Evolutionary conservation across 2,329 filamentous ascomycete genomes (phyloP).

Genomic region (Pestalotiopsis fici): DNA sequence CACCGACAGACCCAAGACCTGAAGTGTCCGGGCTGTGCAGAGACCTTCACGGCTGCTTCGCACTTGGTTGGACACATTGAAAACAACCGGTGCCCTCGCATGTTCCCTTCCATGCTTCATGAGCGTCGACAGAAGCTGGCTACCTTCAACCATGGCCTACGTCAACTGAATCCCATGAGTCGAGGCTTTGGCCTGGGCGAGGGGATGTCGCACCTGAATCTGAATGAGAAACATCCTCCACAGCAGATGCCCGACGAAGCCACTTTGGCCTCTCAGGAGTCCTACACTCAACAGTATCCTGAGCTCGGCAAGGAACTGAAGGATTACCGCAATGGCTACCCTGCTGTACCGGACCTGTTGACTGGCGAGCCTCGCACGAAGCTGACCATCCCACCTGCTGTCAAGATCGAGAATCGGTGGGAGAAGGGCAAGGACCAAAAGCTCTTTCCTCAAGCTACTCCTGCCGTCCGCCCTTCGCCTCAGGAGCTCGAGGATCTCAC

Average conservation of each 20-base stretch:
- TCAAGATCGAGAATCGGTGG: constrained; percentile 18
- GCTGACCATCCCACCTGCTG: not conserved
- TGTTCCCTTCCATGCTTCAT: constrained; percentile 34
- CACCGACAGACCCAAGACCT: constrained; percentile 43
- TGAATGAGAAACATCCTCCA: not conserved
- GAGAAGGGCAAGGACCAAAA: constrained; percentile 17
- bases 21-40: constrained; percentile 46
- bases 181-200: not conserved
- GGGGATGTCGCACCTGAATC: not conserved
- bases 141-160: constrained; percentile 32
- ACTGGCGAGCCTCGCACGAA: constrained; percentile 15
- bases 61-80: constrained; percentile 49
- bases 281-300: not conserved
- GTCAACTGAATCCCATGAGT: constrained; percentile 12
- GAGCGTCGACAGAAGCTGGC: constrained; percentile 36
- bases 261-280: constrained; percentile 2
- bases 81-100: constrained; percentile 34
- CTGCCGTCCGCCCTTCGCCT: constrained; percentile 17
- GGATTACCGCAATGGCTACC: constrained; percentile 18
- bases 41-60: constrained; percentile 36
- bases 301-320: constrained; percentile 15
- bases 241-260: not conserved
- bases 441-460: constrained; percentile 25
- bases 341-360: constrained; percentile 16
- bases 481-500: not conserved